A percentile compares a stretch with the other conserved stretches of the same genome.
These are phyloP conservation scores for Blastomyces emzantsi DNA, from an alignment of 2,329 filamentous ascomycete genomes.

Conservation along the genomic window DNA sequence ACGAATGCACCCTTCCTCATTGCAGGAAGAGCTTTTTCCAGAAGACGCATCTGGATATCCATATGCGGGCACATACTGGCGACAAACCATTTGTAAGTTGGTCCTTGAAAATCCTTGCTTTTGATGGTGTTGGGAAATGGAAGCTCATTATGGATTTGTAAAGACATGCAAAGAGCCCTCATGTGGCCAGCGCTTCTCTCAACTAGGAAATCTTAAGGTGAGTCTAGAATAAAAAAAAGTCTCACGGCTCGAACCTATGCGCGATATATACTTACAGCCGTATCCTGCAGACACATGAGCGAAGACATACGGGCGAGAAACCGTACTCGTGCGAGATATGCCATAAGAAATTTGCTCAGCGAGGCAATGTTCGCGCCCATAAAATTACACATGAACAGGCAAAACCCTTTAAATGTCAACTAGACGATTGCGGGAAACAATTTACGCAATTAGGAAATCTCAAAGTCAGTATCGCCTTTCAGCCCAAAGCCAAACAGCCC, in stretches of 20 bases:
- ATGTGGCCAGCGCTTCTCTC: conserved; percentile 76
- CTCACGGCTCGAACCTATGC: background rate
- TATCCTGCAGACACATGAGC: conserved; percentile 61
- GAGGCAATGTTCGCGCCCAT: conserved; percentile 77
- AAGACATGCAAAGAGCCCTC: conserved; percentile 60
- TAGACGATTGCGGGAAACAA: conserved; percentile 76
- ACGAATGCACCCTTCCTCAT: conserved; percentile 61
- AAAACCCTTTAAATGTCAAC: conserved; percentile 70
- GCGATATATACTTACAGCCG: conserved; percentile 3
- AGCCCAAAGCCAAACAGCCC: background rate
- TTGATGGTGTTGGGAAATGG: background rate
- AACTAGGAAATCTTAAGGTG: conserved; percentile 83
- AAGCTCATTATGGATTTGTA: conserved; percentile 7
- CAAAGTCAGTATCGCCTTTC: conserved; percentile 50
- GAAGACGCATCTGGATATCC: conserved; percentile 88
- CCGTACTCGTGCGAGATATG: conserved; percentile 74
- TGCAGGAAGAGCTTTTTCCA: conserved; percentile 81
- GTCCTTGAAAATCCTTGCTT: background rate
- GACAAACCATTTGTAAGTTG: conserved; percentile 75
- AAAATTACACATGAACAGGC: conserved; percentile 67
- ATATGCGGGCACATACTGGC: conserved; percentile 79
- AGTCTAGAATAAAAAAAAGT: conserved; percentile 17
- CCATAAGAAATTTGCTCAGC: conserved; percentile 73
- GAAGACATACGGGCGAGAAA: conserved; percentile 77
- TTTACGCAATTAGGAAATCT: conserved; percentile 89